Percentiles rank a stretch among this genome's conserved stretches.
phyloP scores from a whole-genome alignment of 306 rosid genomes.

The Cajanus cajan region DNA sequence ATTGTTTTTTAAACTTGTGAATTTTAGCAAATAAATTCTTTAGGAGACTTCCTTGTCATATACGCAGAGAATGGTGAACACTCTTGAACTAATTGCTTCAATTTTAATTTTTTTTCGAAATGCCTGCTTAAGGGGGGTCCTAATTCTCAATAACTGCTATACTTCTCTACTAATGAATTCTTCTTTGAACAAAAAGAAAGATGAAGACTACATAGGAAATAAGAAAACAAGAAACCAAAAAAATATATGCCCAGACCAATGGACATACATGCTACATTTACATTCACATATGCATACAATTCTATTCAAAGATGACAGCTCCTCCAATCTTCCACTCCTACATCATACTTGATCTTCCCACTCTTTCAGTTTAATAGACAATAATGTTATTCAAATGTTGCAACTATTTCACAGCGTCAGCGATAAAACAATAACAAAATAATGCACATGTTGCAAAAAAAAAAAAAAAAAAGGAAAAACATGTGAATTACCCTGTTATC shows the following conservation, averaged over 20 bases:
- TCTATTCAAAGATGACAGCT: neutral
- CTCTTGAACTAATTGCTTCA: neutral
- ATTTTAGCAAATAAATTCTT: neutral
- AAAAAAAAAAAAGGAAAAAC: neutral
- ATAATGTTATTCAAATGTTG: neutral
- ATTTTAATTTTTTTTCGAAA: neutral
- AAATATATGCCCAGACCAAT: neutral
- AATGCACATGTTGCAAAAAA: neutral
- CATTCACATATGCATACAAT: neutral
- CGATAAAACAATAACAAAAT: neutral
- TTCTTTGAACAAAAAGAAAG: neutral
- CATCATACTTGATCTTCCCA: slow-evolving; percentile 1
- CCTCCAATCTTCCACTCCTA: slow-evolving; percentile 3
- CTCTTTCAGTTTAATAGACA: neutral
- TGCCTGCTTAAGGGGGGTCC: neutral
- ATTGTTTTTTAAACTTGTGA: neutral
- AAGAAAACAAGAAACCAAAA: slow-evolving; percentile 6
- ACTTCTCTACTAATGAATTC: neutral
- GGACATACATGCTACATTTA: neutral
- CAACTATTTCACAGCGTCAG: neutral
- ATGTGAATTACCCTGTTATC: slow-evolving; percentile 47
- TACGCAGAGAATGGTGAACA: neutral
- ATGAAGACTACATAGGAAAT: neutral
- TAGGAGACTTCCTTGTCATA: neutral
- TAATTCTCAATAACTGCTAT: slow-evolving; percentile 1